These are phyloP conservation scores for Tetrapisispora pingtungensis DNA, from an alignment of 805 yeast species.

Conservation along the genomic window DNA sequence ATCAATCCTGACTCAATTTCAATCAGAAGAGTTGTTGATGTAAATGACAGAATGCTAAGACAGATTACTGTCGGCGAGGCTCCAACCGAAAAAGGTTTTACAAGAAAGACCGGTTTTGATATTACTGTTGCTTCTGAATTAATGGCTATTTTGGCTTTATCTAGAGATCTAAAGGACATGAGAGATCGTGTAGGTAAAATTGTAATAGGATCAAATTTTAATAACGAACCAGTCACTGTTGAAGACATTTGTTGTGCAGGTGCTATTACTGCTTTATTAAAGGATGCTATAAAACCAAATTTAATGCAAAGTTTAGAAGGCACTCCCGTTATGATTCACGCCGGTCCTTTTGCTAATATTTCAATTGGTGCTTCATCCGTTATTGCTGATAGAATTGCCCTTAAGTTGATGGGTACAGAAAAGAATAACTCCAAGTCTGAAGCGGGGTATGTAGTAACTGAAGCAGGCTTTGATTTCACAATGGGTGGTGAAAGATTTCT, in stretches of 20 bases:
- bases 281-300: conserved; percentile 94
- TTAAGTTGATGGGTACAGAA: conserved; percentile 73
- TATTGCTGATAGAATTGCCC: conserved; percentile 84
- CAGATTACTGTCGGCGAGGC: conserved; percentile 86
- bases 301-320: conserved; percentile 97
- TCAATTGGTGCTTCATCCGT: conserved; percentile 95
- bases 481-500: conserved; percentile 99
- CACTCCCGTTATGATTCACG: conserved; percentile 94
- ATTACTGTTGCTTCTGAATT: conserved; percentile 93
- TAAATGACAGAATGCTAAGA: conserved; percentile 85
- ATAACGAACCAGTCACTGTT: conserved; percentile 79
- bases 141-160: conserved; percentile 89
- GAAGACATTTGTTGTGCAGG: conserved; percentile 96
- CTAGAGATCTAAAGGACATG: conserved; percentile 71
- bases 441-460: conserved; percentile 86
- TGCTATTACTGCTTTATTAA: conserved; percentile 86
- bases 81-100: conserved; percentile 82
- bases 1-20: conserved; percentile 86
- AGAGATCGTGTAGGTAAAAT: conserved; percentile 78
- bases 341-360: conserved; percentile 96
- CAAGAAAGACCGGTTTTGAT: conserved; percentile 85
- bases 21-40: conserved; percentile 88
- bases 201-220: conserved; percentile 72
- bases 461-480: conserved; percentile 97
- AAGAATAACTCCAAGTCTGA: conserved; percentile 30